Conservation (phyloP, 1,139 yeast genomes). For the Yamadazyma epiphylla region DNA sequence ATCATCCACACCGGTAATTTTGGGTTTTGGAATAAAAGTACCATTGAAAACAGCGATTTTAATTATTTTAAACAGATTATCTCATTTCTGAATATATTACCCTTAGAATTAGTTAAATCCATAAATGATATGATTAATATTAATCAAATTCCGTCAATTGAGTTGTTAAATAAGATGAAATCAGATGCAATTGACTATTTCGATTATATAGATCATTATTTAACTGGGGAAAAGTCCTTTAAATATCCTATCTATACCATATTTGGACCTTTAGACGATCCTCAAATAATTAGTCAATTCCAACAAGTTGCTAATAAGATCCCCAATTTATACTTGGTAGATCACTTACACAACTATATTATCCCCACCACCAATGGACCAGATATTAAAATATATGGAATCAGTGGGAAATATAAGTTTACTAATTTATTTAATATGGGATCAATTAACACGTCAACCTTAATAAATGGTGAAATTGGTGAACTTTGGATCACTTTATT, state of each 20-base stretch:
- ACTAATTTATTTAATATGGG: conserved; percentile 73
- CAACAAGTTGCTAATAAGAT: conserved; percentile 49
- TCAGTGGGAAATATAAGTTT: conserved; percentile 69
- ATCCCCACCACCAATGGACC: conserved; percentile 40
- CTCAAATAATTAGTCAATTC: conserved; percentile 59
- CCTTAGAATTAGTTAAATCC: conserved; percentile 40
- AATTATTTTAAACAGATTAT: conserved; percentile 61
- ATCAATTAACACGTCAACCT: conserved; percentile 17
- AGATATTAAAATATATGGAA: conserved; percentile 54
- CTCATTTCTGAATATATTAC: conserved; percentile 61
- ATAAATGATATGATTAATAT: conserved; percentile 46
- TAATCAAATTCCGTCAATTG: conserved; percentile 16
- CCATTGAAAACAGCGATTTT: conserved; percentile 52
- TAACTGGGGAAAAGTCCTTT: conserved; percentile 43
- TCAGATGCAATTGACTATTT: conserved; percentile 39
- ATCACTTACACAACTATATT: conserved; percentile 48
- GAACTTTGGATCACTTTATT: conserved; percentile 71
- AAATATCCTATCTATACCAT: conserved; percentile 71
- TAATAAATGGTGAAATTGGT: conserved; percentile 58
- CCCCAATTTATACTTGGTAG: conserved; percentile 58
- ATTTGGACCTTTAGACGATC: conserved; percentile 75
- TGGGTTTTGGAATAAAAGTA: conserved; percentile 66
- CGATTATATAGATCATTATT: conserved; percentile 50
- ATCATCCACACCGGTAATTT: conserved; percentile 76
- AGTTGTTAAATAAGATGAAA: conserved; percentile 31